These are phyloP conservation scores for Fusarium tjaetaba DNA, from an alignment of 2,329 filamentous ascomycete species.

Conservation along the genomic window DNA sequence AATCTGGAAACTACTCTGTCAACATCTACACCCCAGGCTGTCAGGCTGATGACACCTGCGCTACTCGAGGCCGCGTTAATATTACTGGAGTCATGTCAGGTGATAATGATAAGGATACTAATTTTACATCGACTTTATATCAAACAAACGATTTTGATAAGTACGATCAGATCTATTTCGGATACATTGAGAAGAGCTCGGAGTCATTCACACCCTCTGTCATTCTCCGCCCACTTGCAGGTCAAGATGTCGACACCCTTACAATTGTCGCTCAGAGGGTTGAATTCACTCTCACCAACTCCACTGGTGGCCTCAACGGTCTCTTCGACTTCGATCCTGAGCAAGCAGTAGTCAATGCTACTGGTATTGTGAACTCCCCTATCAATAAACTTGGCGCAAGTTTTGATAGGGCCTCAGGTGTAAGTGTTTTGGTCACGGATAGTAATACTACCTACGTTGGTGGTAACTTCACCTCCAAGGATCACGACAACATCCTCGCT, in stretches of 20 bases:
- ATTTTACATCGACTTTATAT: constrained; percentile 72
- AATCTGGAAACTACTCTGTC: constrained; percentile 91
- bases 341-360: constrained; percentile 61
- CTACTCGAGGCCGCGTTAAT: constrained; percentile 80
- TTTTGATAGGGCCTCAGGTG: constrained; percentile 72
- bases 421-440: constrained; percentile 74
- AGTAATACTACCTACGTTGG: constrained; percentile 77
- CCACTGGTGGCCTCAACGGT: constrained; percentile 85
- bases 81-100: constrained; percentile 77
- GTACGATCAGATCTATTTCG: constrained; percentile 91
- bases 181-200: constrained; percentile 80
- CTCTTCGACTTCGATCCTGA: constrained; percentile 87
- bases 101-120: constrained; percentile 53
- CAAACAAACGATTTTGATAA: constrained; percentile 98
- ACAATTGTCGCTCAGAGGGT: constrained; percentile 91
- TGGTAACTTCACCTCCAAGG: constrained; percentile 81
- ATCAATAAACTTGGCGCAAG: constrained; percentile 80
- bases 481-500: constrained; percentile 79
- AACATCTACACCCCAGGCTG: constrained; percentile 95
- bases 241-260: constrained; percentile 69
- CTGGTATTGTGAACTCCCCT: constrained; percentile 74
- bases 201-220: constrained; percentile 81
- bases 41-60: constrained; percentile 79
- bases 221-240: constrained; percentile 75
- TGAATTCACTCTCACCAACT: constrained; percentile 77